Conservation (phyloP, 2,329 filamentous ascomycete genomes). For the Penicillium capsulatum region DNA sequence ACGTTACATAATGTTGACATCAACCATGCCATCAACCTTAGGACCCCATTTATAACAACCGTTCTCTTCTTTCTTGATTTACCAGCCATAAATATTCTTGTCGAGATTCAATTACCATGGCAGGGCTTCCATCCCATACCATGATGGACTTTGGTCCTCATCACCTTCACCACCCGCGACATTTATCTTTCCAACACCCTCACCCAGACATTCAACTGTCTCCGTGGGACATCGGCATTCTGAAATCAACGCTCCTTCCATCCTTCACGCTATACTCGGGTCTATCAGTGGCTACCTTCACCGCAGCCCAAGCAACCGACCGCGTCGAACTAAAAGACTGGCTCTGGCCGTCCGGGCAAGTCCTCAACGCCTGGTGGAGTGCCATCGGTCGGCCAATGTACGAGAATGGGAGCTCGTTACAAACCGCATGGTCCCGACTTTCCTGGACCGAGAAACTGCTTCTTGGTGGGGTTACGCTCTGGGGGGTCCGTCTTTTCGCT, state of each 20-base stretch:
- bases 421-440: constrained; percentile 46
- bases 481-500: constrained; percentile 56
- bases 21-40: constrained; percentile 2
- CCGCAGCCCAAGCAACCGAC: constrained; percentile 49
- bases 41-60: not conserved
- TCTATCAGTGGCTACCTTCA: constrained; percentile 51
- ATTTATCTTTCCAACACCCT: not conserved
- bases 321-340: constrained; percentile 59
- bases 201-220: constrained; percentile 6
- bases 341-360: constrained; percentile 54
- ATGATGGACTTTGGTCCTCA: not conserved
- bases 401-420: constrained; percentile 45
- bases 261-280: constrained; percentile 53
- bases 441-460: constrained; percentile 55
- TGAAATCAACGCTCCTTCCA: constrained; percentile 52
- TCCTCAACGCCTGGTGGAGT: constrained; percentile 59
- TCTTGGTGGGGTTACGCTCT: constrained; percentile 54
- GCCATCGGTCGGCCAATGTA: constrained; percentile 52
- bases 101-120: not conserved
- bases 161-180: not conserved
- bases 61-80: too few species aligned
- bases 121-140: not conserved
- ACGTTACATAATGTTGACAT: constrained; percentile 18
- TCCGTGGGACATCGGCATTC: constrained; percentile 45
- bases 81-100: too few species aligned